Evolutionary conservation across 148 eudicot species (phyloP), one percentile per base, ranked within the genome.

Genomic region (Heliamphora exappendiculata): DNA sequence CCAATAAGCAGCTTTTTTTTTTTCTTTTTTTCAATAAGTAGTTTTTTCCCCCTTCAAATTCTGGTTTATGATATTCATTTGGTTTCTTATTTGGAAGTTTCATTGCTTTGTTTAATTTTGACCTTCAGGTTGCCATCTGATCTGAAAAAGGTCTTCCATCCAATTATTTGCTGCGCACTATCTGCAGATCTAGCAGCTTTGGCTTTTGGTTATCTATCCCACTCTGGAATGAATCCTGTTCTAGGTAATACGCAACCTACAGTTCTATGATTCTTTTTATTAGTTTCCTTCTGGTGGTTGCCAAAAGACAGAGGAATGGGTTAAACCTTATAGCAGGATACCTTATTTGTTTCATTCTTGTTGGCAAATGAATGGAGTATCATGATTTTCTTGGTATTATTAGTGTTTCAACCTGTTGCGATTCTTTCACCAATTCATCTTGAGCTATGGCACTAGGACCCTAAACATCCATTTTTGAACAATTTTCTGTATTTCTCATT

Each of bases 151-250:
- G 81, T 91, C 70, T 84, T 95, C 78, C 99, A 96, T 87, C 99
- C 99, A 57, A 93, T 96, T 76, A 90, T 96, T 55, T 89, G 97
- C 72, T 96, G 99, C 76, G 91, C 97, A 37, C 74, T 93, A 65
- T 82, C 98, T 50, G 97, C 99, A 22, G 98, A 88, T 80, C 81
- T 91, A 67, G 98, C 97, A n/a, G 99, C 98, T 67, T 86, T 82
- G 34, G 89, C 94, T 79, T 96, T 84, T 86, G 99, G 93, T 77
- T 85, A 86, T 76, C 67, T 96, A 54, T 86, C 99, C 28, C 65
- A 80, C 26, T 87, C 90, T 74, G 99, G 99, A 80, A 72, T 96
- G 73, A 80, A 89, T 79, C 91, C 91, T 72, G 85, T 93, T 82
- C 88, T 96, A 84, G 99, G 99, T 95, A 82, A 78, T 74, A 50